Evolutionary conservation across 1,284 basidiomycete genomes (phyloP).

Genomic region (Rhodotorula sp.): DNA sequence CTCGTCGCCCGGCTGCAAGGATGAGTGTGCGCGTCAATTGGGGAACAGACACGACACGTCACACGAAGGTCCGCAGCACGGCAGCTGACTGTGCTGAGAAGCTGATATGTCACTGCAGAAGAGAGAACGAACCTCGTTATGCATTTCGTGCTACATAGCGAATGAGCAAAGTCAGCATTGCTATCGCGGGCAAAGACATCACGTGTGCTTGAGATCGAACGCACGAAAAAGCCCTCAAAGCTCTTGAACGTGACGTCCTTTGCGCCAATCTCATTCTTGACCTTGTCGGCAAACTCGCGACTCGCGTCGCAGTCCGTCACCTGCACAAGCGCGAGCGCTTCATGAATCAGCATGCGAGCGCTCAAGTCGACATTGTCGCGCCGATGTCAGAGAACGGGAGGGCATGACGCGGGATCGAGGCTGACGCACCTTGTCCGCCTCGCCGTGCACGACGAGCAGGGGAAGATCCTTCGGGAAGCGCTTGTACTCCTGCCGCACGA

Average conservation of each 20-base stretch:
- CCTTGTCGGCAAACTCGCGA: slow-evolving; percentile 30
- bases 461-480: slow-evolving; percentile 49
- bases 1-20: slow-evolving; percentile 33
- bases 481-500: slow-evolving; percentile 47
- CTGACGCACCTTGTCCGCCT: slow-evolving; percentile 42
- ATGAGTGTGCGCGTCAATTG: background rate
- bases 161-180: background rate
- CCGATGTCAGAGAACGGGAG: background rate
- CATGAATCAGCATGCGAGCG: no score
- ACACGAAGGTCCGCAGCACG: no score
- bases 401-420: no score
- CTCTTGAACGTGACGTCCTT: slow-evolving; percentile 21
- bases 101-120: no score
- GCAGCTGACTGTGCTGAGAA: no score
- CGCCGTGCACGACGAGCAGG: slow-evolving; percentile 51
- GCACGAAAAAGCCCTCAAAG: slow-evolving; percentile 32
- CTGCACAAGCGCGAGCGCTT: background rate
- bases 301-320: slow-evolving; percentile 25
- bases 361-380: background rate
- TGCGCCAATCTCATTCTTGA: slow-evolving; percentile 14
- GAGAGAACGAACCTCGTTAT: slow-evolving; percentile 35
- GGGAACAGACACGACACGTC: background rate
- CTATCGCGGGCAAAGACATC: background rate
- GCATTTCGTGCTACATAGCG: slow-evolving; percentile 38
- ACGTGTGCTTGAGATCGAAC: background rate